A percentile compares a stretch with the other conserved stretches of the same genome.
These are phyloP conservation scores for Pythium periplocum DNA, from an alignment of 352 stramenopile genomes.

Conservation along the genomic window DNA sequence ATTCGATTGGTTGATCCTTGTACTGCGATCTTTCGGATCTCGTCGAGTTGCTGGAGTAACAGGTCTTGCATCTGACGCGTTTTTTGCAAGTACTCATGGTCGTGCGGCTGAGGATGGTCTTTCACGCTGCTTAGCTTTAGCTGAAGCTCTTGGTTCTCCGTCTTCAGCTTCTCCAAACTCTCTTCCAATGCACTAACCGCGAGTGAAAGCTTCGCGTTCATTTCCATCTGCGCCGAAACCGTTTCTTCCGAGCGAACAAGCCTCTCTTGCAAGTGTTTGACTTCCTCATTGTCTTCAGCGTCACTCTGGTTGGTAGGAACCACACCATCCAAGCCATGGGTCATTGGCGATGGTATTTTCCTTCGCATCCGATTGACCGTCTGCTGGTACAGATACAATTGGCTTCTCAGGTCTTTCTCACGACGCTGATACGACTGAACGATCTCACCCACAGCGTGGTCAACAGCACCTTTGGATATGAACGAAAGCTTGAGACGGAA, in stretches of 20 bases:
- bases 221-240: too few relatives aligned
- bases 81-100: background rate
- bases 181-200: too few relatives aligned
- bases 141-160: conserved; percentile 1
- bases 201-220: too few relatives aligned
- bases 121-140: background rate
- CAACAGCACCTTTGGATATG: conserved; percentile 8
- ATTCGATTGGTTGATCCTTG: background rate
- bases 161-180: background rate
- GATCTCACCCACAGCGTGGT: conserved; percentile 21
- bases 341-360: too few relatives aligned
- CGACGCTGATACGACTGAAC: conserved; percentile 35
- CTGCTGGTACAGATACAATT: conserved; percentile 20
- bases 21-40: background rate
- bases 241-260: too few relatives aligned
- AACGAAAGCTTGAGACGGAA: conserved; percentile 39
- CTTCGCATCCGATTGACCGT: too few relatives aligned
- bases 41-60: background rate
- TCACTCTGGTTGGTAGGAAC: too few relatives aligned
- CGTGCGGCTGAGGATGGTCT: background rate
- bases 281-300: too few relatives aligned
- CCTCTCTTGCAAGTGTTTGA: too few relatives aligned
- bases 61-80: conserved; percentile 4
- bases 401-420: conserved; percentile 32
- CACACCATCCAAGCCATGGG: too few relatives aligned